Base-by-base conservation (phyloP, 1,284 basidiomycete genomes). In the Thelephora terrestris region DNA sequence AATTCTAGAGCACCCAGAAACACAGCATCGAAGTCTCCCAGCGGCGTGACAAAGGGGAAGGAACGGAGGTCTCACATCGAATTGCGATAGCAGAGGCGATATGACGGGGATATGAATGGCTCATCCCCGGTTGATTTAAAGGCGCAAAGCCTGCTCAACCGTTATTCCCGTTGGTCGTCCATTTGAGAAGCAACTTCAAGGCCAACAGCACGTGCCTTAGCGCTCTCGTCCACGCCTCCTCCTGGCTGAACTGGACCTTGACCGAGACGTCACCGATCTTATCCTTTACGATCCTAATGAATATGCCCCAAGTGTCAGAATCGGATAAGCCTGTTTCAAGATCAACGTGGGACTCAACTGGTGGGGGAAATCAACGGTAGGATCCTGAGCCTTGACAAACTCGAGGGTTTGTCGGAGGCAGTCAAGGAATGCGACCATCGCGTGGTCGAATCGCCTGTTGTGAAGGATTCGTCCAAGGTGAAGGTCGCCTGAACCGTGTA, bases 261-360 rank as follows among this genome's bases (percentile, higher is more conserved):
- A 99, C 91, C 2, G 91, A 93, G 18, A 91, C 85, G 52, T 94
- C 93, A 4, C 93, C 93, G 51, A 99, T 99, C 67, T 87, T 91
- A 66, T 99, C 96, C 67, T 90, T 96, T 46, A 77, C 73, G 51
- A 99, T 87, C 58, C 92, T 96, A 59, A 20, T 45, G 29, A 43
- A 27, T 37, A 23, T 21, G 25, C 21, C 39, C 12, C 1, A 9
- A 45, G 20, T 6, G 36, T 32, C 29, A 32, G 29, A 6, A 45
- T 38, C 10, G 49, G 43, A 45, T 56, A 20, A 50, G 49, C 27
- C n/a, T 23, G 45, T 42, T 49, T 43, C 25, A 32, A n/a, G n/a
- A 51, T 49, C 38, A 51, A 46, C 17, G 37, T 40, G 35, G 47
- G 44, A 43, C 23, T 18, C 24, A 40, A 85, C 91, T 84, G 76